These are phyloP conservation scores for Botrytis medusae DNA, from an alignment of 2,329 filamentous ascomycete species.

Conservation along the genomic window DNA sequence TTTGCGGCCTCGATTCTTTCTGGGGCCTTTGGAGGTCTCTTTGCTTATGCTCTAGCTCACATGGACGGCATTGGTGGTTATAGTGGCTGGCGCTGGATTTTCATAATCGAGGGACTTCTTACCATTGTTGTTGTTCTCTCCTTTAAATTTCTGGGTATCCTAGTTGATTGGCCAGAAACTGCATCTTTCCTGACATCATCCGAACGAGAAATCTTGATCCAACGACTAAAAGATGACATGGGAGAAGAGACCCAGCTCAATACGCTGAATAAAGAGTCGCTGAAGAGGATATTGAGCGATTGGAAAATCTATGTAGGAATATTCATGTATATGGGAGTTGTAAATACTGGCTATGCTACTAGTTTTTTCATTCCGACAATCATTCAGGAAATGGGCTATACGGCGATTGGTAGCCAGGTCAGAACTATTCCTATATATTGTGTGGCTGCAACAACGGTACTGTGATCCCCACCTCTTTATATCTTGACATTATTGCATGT, in stretches of 20 bases:
- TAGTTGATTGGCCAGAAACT: constrained; percentile 48
- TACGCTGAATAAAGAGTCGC: constrained; percentile 39
- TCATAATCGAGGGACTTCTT: constrained; percentile 47
- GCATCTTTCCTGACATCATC: constrained; percentile 45
- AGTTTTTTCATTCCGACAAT: constrained; percentile 35
- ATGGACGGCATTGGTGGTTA: constrained; percentile 52
- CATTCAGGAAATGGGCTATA: constrained; percentile 31
- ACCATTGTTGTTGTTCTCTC: constrained; percentile 39
- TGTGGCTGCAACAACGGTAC: constrained; percentile 22
- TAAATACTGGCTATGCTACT: constrained; percentile 45
- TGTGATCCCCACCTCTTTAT: background rate
- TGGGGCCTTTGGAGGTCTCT: constrained; percentile 55
- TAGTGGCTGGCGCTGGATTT: constrained; percentile 46
- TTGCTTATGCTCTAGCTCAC: constrained; percentile 55
- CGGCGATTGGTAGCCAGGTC: constrained; percentile 26
- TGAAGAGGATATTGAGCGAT: constrained; percentile 46
- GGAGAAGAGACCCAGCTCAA: constrained; percentile 33
- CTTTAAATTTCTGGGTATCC: constrained; percentile 44
- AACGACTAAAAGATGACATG: constrained; percentile 30
- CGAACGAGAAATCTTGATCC: constrained; percentile 38
- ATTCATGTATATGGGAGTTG: constrained; percentile 61
- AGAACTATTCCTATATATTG: constrained; percentile 31
- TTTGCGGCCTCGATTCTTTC: constrained; percentile 54
- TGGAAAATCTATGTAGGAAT: constrained; percentile 46
- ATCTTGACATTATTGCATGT: background rate